phyloP scores from a whole-genome alignment of 768 basidiomycete genomes.

The Termitomyces sp. region DNA sequence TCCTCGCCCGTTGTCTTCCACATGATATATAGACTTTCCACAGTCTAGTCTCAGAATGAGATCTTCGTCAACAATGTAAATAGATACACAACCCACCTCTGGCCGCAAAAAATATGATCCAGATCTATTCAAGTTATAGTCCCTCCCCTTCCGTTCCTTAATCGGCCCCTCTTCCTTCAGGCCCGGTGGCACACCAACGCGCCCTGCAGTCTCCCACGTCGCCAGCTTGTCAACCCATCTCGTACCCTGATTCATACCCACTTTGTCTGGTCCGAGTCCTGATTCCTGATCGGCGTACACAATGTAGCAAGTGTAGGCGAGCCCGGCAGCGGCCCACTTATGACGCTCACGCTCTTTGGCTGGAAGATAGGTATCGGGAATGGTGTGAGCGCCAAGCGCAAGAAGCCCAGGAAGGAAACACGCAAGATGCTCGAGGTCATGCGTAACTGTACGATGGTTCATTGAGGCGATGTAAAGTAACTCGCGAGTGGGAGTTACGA shows the following conservation, averaged over 20 bases:
- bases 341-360: conserved; percentile 42
- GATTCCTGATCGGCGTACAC: conserved; percentile 63
- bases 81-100: conserved; percentile 44
- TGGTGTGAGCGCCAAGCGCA: conserved; percentile 54
- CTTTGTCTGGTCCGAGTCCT: conserved; percentile 63
- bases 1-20: conserved; percentile 64
- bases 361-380: conserved; percentile 28
- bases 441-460: conserved; percentile 27
- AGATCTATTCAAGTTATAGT: conserved; percentile 42
- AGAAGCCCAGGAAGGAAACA: conserved; percentile 69
- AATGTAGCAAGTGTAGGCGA: conserved; percentile 65
- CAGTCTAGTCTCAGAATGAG: conserved; percentile 37
- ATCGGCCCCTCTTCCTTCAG: conserved; percentile 27
- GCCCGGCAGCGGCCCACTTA: conserved; percentile 66
- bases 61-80: neutral
- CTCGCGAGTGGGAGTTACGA: conserved; percentile 49
- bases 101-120: conserved; percentile 55
- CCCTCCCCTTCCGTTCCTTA: conserved; percentile 31
- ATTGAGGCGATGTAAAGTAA: conserved; percentile 65
- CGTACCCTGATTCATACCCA: conserved; percentile 34
- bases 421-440: conserved; percentile 61
- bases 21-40: conserved; percentile 69
- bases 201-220: conserved; percentile 41
- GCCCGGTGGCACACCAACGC: conserved; percentile 41
- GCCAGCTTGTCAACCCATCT: conserved; percentile 45